Evolutionary conservation across 2,329 filamentous ascomycete species (phyloP).

Genomic region (Didymella segeticola): DNA sequence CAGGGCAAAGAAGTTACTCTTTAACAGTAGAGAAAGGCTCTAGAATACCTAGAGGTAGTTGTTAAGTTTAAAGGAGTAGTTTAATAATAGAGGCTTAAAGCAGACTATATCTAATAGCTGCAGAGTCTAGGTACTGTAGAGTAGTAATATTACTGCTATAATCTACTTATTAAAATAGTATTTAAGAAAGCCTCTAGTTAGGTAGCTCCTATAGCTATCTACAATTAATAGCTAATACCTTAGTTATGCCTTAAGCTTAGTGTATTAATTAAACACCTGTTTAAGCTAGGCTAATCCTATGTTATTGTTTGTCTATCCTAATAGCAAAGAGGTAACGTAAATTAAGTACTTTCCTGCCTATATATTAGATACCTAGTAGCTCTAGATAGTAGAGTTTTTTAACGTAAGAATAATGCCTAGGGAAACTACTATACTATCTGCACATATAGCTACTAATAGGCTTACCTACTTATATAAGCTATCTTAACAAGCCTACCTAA

Average conservation of each 20-base stretch:
- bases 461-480: too few relatives aligned
- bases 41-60: too few relatives aligned
- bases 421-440: not conserved
- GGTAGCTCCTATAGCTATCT: not conserved
- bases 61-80: too few relatives aligned
- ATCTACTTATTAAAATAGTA: not conserved
- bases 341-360: not conserved
- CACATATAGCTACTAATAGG: not conserved
- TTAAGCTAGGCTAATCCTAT: not conserved
- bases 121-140: not conserved
- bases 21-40: too few relatives aligned
- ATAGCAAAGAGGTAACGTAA: not conserved
- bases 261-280: not conserved
- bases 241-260: not conserved
- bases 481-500: too few relatives aligned
- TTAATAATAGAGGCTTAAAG: not conserved
- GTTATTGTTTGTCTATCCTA: not conserved
- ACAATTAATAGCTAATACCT: not conserved
- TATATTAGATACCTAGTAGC: not conserved
- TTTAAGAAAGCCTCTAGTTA: not conserved
- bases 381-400: not conserved
- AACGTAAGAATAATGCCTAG: not conserved
- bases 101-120: not conserved
- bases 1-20: too few relatives aligned
- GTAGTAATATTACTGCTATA: not conserved